Conservation (phyloP, 1,284 basidiomycete genomes). For the Irpex rosettiformis region DNA sequence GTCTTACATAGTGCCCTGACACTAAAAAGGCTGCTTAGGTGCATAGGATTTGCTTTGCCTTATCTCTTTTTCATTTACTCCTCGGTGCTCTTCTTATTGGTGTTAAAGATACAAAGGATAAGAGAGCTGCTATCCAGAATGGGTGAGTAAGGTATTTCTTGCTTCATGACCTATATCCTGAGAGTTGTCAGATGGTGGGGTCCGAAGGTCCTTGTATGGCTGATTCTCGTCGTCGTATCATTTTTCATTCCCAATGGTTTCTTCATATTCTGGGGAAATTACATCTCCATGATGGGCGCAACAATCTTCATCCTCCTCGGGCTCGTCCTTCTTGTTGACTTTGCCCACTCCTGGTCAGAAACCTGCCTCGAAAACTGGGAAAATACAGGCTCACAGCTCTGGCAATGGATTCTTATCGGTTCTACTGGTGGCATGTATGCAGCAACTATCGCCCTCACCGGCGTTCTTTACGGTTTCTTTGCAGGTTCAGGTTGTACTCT, state of each 20-base stretch:
- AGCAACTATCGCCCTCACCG: slow-evolving; percentile 80
- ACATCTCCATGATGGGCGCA: slow-evolving; percentile 87
- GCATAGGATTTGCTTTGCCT: slow-evolving; percentile 95
- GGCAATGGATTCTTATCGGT: slow-evolving; percentile 95
- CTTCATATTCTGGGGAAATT: slow-evolving; percentile 97
- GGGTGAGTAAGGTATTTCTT: slow-evolving; percentile 55
- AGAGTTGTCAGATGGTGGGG: slow-evolving; percentile 86
- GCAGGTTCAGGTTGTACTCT: slow-evolving; percentile 82
- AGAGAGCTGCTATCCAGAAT: slow-evolving; percentile 94
- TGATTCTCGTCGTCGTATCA: slow-evolving; percentile 71
- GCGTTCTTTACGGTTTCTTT: slow-evolving; percentile 91
- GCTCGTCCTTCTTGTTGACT: slow-evolving; percentile 96
- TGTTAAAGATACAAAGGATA: slow-evolving; percentile 86
- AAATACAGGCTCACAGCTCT: slow-evolving; percentile 77
- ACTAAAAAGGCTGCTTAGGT: slow-evolving; percentile 48
- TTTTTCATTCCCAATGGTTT: slow-evolving; percentile 95
- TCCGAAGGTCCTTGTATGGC: slow-evolving; percentile 88
- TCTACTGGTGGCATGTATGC: slow-evolving; percentile 91
- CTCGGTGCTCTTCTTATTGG: slow-evolving; percentile 81
- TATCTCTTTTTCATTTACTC: slow-evolving; percentile 86
- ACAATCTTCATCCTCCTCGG: slow-evolving; percentile 95
- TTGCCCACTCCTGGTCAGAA: slow-evolving; percentile 98
- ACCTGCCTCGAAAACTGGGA: slow-evolving; percentile 97
- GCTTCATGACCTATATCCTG: neutral
- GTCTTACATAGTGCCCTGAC: neutral